A percentile compares a stretch with the other conserved stretches of the same genome.
phyloP scores from a whole-genome alignment of 2,329 filamentous ascomycete species.

The Claviceps digitariae region DNA sequence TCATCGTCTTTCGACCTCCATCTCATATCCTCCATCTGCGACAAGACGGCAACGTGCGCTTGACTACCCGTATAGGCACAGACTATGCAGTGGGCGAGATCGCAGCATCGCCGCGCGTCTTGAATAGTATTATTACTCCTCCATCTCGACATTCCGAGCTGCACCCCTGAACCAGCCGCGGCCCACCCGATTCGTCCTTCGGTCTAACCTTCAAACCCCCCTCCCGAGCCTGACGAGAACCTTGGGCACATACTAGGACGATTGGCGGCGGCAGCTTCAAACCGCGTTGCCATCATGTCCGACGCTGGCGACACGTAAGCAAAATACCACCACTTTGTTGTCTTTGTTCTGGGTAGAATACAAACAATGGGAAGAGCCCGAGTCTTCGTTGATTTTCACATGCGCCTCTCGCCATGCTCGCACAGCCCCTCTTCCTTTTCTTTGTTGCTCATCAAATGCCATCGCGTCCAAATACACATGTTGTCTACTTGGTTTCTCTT shows the following conservation, averaged over 20 bases:
- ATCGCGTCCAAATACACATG: background rate
- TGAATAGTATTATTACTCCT: background rate
- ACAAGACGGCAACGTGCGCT: background rate
- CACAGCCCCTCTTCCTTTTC: background rate
- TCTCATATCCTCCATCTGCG: background rate
- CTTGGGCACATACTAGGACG: background rate
- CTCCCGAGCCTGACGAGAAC: background rate
- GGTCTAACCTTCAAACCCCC: no score
- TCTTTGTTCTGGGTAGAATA: background rate
- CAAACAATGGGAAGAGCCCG: background rate
- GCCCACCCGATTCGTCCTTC: no score
- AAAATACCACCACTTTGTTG: background rate
- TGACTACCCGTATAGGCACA: background rate
- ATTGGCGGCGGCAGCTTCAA: background rate
- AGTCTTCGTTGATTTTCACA: background rate
- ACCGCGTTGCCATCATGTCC: slow-evolving; percentile 17
- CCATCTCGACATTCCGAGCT: background rate
- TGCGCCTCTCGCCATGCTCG: background rate
- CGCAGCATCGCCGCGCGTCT: background rate
- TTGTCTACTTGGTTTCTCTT: background rate
- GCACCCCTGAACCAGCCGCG: background rate
- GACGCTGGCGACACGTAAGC: slow-evolving; percentile 19
- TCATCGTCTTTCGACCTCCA: background rate
- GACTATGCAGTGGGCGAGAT: background rate
- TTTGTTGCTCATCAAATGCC: background rate